Conservation (phyloP, 768 basidiomycete genomes). For the Cyathus striatus region DNA sequence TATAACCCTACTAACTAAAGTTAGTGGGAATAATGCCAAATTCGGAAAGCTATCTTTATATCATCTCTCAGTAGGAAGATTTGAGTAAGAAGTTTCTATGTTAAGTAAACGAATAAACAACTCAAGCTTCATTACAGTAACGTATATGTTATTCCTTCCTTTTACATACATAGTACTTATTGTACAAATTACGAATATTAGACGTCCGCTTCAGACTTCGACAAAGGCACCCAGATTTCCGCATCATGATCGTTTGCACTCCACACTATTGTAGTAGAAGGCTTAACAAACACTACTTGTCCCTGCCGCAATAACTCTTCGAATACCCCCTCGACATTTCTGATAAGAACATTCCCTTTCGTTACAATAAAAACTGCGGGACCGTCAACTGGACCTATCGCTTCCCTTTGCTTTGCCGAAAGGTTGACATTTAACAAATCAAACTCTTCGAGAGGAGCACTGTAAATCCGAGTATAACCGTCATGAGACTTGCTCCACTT, state of each 20-base stretch:
- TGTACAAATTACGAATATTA: too few relatives aligned
- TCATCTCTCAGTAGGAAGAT: too few relatives aligned
- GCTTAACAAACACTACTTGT: not conserved
- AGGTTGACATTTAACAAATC: not conserved
- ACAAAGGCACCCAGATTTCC: not conserved
- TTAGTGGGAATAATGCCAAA: too few relatives aligned
- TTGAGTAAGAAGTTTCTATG: too few relatives aligned
- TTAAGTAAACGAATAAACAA: too few relatives aligned
- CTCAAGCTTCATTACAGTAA: too few relatives aligned
- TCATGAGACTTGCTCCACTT: not conserved
- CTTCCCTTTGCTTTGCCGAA: not conserved
- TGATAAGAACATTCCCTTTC: not conserved
- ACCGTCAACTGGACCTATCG: not conserved
- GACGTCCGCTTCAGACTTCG: not conserved
- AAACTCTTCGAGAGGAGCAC: not conserved
- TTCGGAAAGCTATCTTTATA: too few relatives aligned
- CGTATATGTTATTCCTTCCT: too few relatives aligned
- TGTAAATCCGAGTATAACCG: not conserved
- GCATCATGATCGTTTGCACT: not conserved
- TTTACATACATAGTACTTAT: too few relatives aligned
- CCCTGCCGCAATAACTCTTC: not conserved
- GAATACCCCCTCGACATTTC: not conserved
- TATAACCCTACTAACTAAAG: too few relatives aligned
- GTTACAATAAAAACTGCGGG: not conserved
- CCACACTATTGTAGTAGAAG: not conserved